Evolutionary conservation across 179 eudicot genomes (phyloP), one percentile per base, ranked within the genome.

Genomic region (Gypsophila paniculata): DNA sequence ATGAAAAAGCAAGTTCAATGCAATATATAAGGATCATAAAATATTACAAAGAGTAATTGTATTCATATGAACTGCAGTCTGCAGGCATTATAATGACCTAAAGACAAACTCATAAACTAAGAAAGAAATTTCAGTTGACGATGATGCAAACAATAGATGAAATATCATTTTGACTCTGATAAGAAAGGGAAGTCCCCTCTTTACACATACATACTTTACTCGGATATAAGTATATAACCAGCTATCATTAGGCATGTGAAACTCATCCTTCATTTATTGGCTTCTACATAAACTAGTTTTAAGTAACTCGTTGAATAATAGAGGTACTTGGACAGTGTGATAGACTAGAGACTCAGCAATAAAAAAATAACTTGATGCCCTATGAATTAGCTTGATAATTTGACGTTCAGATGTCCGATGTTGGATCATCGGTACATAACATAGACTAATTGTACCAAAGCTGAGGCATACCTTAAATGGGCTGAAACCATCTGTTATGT

Each of bases 381-480:
- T 44, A 23, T 22, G 70, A 61, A 29, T 49, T 11, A 77, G 51
- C 36, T 58, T 34, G 18, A 11, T 23, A 66, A 23, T 66, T n/a
- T 8, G 48, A 54, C 12, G 65, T 34, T 54, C 44, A 51, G 15
- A 52, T 67, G 22, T 21, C 58, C 26, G 9, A 26, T 52, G 18
- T 42, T 68, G 53, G 46, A 29, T 48, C 25, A 18, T 22, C 9
- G 23, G 22, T 55, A n/a, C n/a, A n/a, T n/a, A n/a, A 44, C 9
- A n/a, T 19, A 67, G 12, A 42, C 12, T 36, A 7, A 25, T 74
- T 74, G 34, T 59, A 19, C 19, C 48, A 38, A 11, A 68, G 13
- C 36, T 52, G 10, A 21, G n/a, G 22, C 71, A 32, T 85, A 91
- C 97, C 96, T 84, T 80, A 75, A 81, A 82, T 66, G 76, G 76